phyloP scores from a whole-genome alignment of 2,329 filamentous ascomycete species.

The Didymella arachidicola region DNA sequence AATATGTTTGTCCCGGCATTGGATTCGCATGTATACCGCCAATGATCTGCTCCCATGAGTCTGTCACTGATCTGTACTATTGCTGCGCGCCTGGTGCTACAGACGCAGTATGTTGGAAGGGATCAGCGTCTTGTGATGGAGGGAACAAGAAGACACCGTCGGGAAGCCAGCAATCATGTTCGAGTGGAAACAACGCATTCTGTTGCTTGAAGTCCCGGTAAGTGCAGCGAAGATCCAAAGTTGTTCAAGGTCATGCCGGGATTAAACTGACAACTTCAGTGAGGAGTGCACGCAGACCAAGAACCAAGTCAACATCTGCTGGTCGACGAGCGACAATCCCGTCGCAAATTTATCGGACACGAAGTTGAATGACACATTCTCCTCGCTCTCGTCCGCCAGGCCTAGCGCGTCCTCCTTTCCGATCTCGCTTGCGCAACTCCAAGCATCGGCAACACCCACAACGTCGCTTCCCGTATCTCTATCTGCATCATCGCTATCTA shows the following conservation, averaged over 20 bases:
- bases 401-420: conserved; percentile 18
- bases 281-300: conserved; percentile 31
- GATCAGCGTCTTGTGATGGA: conserved; percentile 14
- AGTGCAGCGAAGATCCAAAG: neutral
- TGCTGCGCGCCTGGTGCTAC: conserved; percentile 24
- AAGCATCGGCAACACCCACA: conserved; percentile 16
- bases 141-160: conserved; percentile 16
- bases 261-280: conserved; percentile 15
- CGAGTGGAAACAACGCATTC: conserved; percentile 18
- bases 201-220: conserved; percentile 28
- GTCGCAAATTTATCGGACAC: conserved; percentile 18
- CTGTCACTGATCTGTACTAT: conserved; percentile 26
- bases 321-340: conserved; percentile 23
- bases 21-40: conserved; percentile 23
- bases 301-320: conserved; percentile 30
- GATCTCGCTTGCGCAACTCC: conserved; percentile 12
- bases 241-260: neutral
- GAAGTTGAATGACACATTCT: conserved; percentile 25
- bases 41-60: conserved; percentile 24
- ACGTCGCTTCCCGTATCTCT: conserved; percentile 3
- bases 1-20: conserved; percentile 21
- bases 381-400: conserved; percentile 23
- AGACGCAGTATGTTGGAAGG: conserved; percentile 25
- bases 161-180: conserved; percentile 22
- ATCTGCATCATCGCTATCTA: conserved; percentile 7